These are phyloP conservation scores for Cladorrhinum sp. DNA, from an alignment of 2,329 filamentous ascomycete genomes.

Conservation along the genomic window DNA sequence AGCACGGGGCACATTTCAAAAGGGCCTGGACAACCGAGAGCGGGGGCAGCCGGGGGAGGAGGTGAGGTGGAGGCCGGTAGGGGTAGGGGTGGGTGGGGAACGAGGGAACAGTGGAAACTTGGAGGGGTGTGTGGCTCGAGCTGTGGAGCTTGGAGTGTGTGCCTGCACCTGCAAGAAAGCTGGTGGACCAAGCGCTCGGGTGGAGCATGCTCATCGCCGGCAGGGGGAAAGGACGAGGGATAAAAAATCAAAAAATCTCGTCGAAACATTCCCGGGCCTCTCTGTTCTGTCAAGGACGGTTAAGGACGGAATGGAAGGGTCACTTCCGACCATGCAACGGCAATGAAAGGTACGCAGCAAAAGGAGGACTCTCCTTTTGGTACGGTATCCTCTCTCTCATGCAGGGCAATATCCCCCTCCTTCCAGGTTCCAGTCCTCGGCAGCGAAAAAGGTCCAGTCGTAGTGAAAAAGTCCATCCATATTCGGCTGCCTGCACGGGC, in stretches of 20 bases:
- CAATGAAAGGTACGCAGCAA: background rate
- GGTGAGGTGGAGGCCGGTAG: slow-evolving; percentile 3
- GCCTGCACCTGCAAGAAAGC: slow-evolving; percentile 24
- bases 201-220: slow-evolving; percentile 21
- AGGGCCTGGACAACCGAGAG: slow-evolving; percentile 24
- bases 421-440: too few relatives aligned
- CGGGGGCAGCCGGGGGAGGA: slow-evolving; percentile 16
- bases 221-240: slow-evolving; percentile 22
- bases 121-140: slow-evolving; percentile 27
- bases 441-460: too few relatives aligned
- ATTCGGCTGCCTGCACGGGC: slow-evolving; percentile 7
- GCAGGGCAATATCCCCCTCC: background rate
- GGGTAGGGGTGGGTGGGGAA: slow-evolving; percentile 2
- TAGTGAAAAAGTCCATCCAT: background rate
- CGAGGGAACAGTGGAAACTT: slow-evolving; percentile 2
- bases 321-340: background rate
- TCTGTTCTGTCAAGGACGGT: slow-evolving; percentile 1
- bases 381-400: background rate
- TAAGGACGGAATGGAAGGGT: background rate
- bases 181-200: slow-evolving; percentile 30
- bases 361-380: background rate
- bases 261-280: background rate
- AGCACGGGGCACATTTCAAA: slow-evolving; percentile 24
- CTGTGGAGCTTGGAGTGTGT: slow-evolving; percentile 1
- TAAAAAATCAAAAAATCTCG: slow-evolving; percentile 20